These are phyloP conservation scores for Aspergillus unguis DNA, from an alignment of 2,329 filamentous ascomycete genomes.

Conservation along the genomic window DNA sequence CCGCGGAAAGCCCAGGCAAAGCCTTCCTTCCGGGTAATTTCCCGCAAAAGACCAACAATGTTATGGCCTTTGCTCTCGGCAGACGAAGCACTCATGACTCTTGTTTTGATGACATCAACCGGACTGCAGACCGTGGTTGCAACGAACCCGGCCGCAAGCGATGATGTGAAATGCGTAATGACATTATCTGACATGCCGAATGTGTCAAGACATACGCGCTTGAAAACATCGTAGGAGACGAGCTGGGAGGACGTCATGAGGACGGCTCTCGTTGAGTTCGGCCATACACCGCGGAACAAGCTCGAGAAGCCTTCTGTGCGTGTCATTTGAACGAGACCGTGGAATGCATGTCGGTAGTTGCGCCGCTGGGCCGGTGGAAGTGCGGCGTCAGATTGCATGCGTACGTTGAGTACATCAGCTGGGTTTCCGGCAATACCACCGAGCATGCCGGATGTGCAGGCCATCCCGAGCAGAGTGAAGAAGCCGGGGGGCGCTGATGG, in stretches of 20 bases:
- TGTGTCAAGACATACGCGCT: slow-evolving; percentile 52
- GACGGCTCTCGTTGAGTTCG: slow-evolving; percentile 61
- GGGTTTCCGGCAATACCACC: slow-evolving; percentile 91
- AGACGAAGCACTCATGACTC: slow-evolving; percentile 58
- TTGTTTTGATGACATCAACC: slow-evolving; percentile 65
- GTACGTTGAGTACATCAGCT: slow-evolving; percentile 93
- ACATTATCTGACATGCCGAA: slow-evolving; percentile 55
- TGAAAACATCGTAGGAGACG: slow-evolving; percentile 63
- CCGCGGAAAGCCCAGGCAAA: slow-evolving; percentile 63
- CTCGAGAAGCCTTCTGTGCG: slow-evolving; percentile 72
- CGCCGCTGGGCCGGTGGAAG: slow-evolving; percentile 70
- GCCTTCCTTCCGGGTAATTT: slow-evolving; percentile 57
- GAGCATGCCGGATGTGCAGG: slow-evolving; percentile 76
- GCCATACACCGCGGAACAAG: slow-evolving; percentile 73
- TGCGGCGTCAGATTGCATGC: slow-evolving; percentile 92
- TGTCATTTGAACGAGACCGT: slow-evolving; percentile 84
- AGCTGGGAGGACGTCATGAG: slow-evolving; percentile 65
- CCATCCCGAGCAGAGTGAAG: slow-evolving; percentile 74
- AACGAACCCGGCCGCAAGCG: slow-evolving; percentile 62
- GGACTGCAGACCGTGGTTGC: slow-evolving; percentile 66
- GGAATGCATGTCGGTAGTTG: slow-evolving; percentile 84
- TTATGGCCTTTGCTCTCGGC: slow-evolving; percentile 41
- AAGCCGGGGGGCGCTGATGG: slow-evolving; percentile 60
- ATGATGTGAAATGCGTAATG: slow-evolving; percentile 60
- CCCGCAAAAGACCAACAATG: slow-evolving; percentile 49